These are phyloP conservation scores for Alternaria triticimaculans DNA, from an alignment of 2,329 filamentous ascomycete genomes.

Conservation along the genomic window DNA sequence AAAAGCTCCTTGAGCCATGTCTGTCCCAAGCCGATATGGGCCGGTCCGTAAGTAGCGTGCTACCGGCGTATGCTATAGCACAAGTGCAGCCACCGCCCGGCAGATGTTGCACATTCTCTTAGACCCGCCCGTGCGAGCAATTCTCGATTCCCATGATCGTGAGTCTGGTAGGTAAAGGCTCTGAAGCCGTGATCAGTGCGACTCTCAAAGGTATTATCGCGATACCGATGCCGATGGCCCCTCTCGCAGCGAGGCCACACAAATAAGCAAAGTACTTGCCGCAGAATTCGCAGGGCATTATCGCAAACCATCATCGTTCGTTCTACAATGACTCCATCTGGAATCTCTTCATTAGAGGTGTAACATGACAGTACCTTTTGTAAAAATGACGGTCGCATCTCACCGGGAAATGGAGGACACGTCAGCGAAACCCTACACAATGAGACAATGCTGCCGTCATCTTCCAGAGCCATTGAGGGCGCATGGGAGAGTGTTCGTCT, in stretches of 20 bases:
- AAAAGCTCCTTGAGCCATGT: not conserved
- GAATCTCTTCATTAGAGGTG: not conserved
- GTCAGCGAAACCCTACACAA: not conserved
- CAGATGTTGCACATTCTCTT: not conserved
- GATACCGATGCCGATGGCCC: not conserved
- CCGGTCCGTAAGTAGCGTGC: not conserved
- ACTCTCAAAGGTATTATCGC: not conserved
- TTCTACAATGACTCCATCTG: not conserved
- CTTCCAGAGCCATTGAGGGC: not conserved
- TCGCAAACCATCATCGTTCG: not conserved
- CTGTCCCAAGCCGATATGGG: not conserved
- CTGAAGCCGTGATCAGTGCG: not conserved
- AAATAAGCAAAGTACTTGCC: not conserved
- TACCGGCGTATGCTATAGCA: not conserved
- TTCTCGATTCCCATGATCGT: not conserved
- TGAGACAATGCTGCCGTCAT: not conserved
- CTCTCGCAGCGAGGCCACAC: not conserved
- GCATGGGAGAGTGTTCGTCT: not conserved
- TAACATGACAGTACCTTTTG: not conserved
- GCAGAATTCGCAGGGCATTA: not conserved
- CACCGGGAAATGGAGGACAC: not conserved
- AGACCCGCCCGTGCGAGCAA: not conserved
- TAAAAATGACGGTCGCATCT: not conserved
- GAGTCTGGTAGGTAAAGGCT: not conserved
- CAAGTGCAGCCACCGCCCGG: not conserved